phyloP scores from a whole-genome alignment of 306 rosid species.

The Cucurbita ficifolia region DNA sequence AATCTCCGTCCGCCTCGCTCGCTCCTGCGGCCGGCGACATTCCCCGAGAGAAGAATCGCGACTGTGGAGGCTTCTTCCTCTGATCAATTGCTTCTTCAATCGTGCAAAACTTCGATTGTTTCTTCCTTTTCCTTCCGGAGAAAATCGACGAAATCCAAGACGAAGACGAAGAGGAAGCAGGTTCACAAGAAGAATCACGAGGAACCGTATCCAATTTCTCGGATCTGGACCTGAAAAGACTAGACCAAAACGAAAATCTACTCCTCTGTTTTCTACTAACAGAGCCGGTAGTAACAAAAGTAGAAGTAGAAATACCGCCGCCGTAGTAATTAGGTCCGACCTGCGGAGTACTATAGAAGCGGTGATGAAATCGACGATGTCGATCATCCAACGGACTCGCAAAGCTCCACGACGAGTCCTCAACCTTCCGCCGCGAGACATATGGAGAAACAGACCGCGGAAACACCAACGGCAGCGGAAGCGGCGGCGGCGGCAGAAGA shows the following conservation, averaged over 20 bases:
- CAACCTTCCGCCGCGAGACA: constrained; percentile 32
- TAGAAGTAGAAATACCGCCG: background rate
- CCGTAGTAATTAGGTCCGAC: constrained; percentile 38
- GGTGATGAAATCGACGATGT: constrained; percentile 9
- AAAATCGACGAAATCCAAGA: constrained; percentile 61
- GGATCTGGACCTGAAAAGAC: constrained; percentile 33
- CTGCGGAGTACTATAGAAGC: constrained; percentile 77
- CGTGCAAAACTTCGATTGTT: constrained; percentile 6
- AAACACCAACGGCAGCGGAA: constrained; percentile 30
- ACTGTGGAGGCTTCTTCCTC: constrained; percentile 8
- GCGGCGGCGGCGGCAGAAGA: constrained; percentile 22
- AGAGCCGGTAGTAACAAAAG: constrained; percentile 14
- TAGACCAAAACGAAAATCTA: constrained; percentile 25
- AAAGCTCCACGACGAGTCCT: constrained; percentile 23
- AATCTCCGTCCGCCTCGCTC: constrained; percentile 14
- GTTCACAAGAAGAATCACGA: constrained; percentile 14
- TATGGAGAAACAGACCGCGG: constrained; percentile 95
- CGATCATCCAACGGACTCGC: constrained; percentile 1
- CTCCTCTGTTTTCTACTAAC: constrained; percentile 30
- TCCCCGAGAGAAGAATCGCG: constrained; percentile 47
- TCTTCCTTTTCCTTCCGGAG: constrained; percentile 25
- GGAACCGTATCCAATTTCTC: constrained; percentile 27
- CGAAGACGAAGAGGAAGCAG: constrained; percentile 20
- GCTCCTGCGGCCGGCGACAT: constrained; percentile 54
- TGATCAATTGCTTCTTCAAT: constrained; percentile 6